These are phyloP conservation scores for Lumnitzera littorea DNA, from an alignment of 345 rosid genomes.

Conservation along the genomic window DNA sequence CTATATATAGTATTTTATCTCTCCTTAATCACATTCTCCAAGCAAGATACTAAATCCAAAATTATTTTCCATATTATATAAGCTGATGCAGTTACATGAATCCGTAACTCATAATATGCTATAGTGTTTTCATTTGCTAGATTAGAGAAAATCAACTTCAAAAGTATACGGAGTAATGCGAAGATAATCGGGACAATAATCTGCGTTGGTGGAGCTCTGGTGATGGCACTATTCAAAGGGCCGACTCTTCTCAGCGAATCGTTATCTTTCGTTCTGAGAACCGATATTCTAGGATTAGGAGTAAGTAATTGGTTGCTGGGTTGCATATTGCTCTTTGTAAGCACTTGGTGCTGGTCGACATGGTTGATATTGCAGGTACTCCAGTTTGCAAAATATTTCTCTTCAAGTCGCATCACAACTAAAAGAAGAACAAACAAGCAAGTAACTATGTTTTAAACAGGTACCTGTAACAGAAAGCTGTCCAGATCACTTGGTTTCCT, in stretches of 20 bases:
- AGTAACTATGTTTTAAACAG: constrained; percentile 11
- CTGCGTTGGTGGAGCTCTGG: constrained; percentile 53
- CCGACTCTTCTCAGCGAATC: constrained; percentile 33
- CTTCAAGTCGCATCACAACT: not conserved
- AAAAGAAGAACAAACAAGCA: not conserved
- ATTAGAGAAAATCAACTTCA: constrained; percentile 27
- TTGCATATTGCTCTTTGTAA: constrained; percentile 32
- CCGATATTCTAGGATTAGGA: constrained; percentile 10
- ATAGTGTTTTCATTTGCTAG: constrained; percentile 6
- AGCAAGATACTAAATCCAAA: not conserved
- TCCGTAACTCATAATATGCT: not conserved
- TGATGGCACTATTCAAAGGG: constrained; percentile 53
- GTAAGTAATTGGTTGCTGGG: constrained; percentile 42
- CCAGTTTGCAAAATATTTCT: not conserved
- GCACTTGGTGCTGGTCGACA: constrained; percentile 46
- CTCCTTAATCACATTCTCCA: not conserved
- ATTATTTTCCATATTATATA: not conserved
- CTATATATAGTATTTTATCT: not conserved
- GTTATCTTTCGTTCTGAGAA: constrained; percentile 4
- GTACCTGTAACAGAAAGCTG: constrained; percentile 37
- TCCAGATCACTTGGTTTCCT: constrained; percentile 42
- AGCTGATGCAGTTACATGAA: no score
- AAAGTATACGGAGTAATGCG: constrained; percentile 18
- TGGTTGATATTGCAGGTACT: constrained; percentile 57
- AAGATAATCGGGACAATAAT: constrained; percentile 29